A percentile compares a stretch with the other conserved stretches of the same genome.
phyloP scores from a whole-genome alignment of 2,329 filamentous ascomycete species.

The Talaromyces sp. region DNA sequence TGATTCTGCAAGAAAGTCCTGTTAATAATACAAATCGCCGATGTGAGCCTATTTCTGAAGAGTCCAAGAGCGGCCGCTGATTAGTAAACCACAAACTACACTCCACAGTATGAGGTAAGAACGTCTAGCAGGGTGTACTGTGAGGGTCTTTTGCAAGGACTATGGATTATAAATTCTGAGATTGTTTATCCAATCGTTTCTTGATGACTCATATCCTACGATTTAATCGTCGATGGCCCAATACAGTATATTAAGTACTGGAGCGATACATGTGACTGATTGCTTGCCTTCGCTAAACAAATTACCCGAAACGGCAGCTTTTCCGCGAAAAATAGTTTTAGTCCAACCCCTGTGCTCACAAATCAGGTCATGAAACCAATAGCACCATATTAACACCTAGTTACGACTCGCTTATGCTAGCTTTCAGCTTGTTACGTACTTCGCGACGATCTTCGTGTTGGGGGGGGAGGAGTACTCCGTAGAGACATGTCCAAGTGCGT shows the following conservation, averaged over 20 bases:
- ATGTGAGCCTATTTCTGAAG: background rate
- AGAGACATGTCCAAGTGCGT: too few species aligned
- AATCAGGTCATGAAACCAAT: background rate
- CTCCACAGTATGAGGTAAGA: background rate
- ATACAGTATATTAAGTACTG: too few species aligned
- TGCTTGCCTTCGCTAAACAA: background rate
- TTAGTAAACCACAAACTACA: background rate
- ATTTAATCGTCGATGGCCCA: too few species aligned
- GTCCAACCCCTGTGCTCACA: background rate
- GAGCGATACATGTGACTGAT: too few species aligned
- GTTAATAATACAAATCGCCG: background rate
- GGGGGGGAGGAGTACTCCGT: too few species aligned
- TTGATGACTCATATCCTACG: too few species aligned
- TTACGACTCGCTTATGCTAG: background rate
- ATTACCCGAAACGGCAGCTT: background rate
- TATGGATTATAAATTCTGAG: too few species aligned
- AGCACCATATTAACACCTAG: background rate
- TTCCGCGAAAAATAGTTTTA: background rate
- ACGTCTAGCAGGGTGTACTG: too few species aligned
- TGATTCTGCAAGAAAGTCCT: background rate
- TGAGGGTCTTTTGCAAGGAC: too few species aligned
- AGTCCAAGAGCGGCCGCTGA: background rate
- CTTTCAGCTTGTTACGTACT: background rate
- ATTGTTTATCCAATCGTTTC: too few species aligned
- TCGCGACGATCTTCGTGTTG: background rate